Base-by-base conservation (phyloP, 2,329 filamentous ascomycete genomes). In the Sphaerulina musiva region DNA sequence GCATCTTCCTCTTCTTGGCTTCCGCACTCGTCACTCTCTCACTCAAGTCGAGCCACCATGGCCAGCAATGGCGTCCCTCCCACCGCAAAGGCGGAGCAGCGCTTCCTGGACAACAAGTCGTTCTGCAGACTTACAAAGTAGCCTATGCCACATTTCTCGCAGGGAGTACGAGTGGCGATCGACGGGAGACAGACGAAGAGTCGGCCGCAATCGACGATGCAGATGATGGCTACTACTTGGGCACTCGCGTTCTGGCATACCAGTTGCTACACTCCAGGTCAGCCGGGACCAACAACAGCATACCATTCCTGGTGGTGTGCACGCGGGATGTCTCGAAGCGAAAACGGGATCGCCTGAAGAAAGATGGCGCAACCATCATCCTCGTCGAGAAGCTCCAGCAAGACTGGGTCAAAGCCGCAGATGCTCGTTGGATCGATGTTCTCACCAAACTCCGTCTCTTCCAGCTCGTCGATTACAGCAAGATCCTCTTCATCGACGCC, bases 121-220 rank as follows among this genome's bases (percentile, higher is more conserved):
- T 54, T 32, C 48, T 63, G 7, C 47, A 62, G 32, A 49, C 58
- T 12, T 61, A 63, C 45, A 69, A 68, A 55, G 65, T 69, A 47
- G 70, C 70, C 53, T 73, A 68, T 55, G 70, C 69, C 3, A 72
- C 70, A 17, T 72, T 72, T 58, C 66, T 73, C 17, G 66, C 64
- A 29, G 67, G 55, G 43, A 66, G 59, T 42, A 47, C 57, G 39
- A 66, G 58, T 32, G 55, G 57, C 8, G 58, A 51, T 46, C 48
- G 53, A 29, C 55, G 57, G 23, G 50, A 53, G 11, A 60, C 57
- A 8, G 59, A 65, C 42, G 55, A 62, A 36, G 59, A 64, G 44
- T 56, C 57, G 45, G 62, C 60, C 17, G 57, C 51, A 10, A 55
- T 59, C 38, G 53, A 67, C 49, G 64, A 68, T 34, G 54, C 65